Conservation (phyloP, 176 grass and related monocot species). For the Metroxylon sagu region DNA sequence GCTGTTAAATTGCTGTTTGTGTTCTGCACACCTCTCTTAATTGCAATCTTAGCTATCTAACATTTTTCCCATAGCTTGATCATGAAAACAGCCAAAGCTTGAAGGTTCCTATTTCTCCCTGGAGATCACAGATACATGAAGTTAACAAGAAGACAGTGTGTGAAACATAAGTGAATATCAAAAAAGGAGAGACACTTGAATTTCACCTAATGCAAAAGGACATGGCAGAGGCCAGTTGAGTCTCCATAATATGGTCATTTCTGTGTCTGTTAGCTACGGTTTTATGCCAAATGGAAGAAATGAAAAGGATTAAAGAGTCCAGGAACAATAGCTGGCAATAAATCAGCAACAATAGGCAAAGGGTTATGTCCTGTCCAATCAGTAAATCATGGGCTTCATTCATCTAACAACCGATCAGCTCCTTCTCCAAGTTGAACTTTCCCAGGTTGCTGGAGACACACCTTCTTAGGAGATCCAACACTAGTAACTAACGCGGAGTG, state of each 20-base stretch:
- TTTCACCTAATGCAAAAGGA: slow-evolving; percentile 75
- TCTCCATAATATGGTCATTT: slow-evolving; percentile 78
- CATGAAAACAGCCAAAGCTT: slow-evolving; percentile 85
- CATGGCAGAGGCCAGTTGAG: slow-evolving; percentile 50
- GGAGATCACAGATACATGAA: slow-evolving; percentile 3
- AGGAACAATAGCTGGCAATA: slow-evolving; percentile 58
- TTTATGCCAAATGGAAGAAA: slow-evolving; percentile 75
- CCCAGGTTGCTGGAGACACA: slow-evolving; percentile 53
- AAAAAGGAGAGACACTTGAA: no score
- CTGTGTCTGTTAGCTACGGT: slow-evolving; percentile 63
- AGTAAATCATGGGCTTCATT: slow-evolving; percentile 59
- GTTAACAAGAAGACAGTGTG: no score
- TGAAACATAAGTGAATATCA: no score
- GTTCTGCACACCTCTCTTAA: slow-evolving; percentile 65
- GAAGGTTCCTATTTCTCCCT: slow-evolving; percentile 74
- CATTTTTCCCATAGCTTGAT: slow-evolving; percentile 94
- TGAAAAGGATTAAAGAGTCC: slow-evolving; percentile 76
- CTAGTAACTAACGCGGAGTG: slow-evolving; percentile 45
- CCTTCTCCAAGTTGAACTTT: slow-evolving; percentile 76
- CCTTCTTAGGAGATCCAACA: slow-evolving; percentile 70
- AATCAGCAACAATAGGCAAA: slow-evolving; percentile 77
- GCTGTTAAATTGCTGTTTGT: slow-evolving; percentile 45
- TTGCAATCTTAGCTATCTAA: slow-evolving; percentile 74
- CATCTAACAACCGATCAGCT: slow-evolving; percentile 61
- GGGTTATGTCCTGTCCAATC: slow-evolving; percentile 81